phyloP scores from a whole-genome alignment of 768 basidiomycete species.

The Lactarius indigo region DNA sequence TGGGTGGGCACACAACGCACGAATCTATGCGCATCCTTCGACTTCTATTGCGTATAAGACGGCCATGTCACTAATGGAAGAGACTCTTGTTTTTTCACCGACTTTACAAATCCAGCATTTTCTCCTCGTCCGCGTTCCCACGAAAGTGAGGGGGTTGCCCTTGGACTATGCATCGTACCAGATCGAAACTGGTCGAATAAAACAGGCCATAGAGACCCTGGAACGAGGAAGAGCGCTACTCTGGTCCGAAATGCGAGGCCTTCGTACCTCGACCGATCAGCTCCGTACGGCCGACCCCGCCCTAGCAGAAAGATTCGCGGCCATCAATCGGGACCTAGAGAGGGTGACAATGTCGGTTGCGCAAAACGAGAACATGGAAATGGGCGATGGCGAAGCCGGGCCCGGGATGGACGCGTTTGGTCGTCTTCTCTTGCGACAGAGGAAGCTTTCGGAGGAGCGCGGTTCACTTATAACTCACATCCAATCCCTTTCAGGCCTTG shows the following conservation, averaged over 20 bases:
- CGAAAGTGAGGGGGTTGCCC: background rate
- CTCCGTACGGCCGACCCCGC: background rate
- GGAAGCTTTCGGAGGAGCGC: background rate
- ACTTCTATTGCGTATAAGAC: background rate
- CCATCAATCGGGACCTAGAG: background rate
- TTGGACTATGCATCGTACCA: background rate
- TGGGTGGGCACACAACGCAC: background rate
- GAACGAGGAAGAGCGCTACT: background rate
- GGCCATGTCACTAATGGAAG: background rate
- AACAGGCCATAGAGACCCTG: background rate
- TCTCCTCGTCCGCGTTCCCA: background rate
- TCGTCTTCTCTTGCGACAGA: background rate
- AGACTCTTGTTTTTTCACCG: background rate
- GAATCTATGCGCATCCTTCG: background rate
- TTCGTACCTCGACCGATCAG: background rate
- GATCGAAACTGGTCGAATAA: background rate
- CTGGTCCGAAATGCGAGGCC: conserved; percentile 4
- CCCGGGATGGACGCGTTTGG: background rate
- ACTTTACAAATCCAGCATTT: conserved; percentile 1
- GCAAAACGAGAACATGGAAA: background rate
- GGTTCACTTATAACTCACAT: background rate
- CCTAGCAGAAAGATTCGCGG: background rate
- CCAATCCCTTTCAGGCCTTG: background rate
- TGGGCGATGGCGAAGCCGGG: background rate
- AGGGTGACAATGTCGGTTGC: background rate